Conservation (phyloP, 2,329 filamentous ascomycete genomes). For the Lasiodiplodia sp. region DNA sequence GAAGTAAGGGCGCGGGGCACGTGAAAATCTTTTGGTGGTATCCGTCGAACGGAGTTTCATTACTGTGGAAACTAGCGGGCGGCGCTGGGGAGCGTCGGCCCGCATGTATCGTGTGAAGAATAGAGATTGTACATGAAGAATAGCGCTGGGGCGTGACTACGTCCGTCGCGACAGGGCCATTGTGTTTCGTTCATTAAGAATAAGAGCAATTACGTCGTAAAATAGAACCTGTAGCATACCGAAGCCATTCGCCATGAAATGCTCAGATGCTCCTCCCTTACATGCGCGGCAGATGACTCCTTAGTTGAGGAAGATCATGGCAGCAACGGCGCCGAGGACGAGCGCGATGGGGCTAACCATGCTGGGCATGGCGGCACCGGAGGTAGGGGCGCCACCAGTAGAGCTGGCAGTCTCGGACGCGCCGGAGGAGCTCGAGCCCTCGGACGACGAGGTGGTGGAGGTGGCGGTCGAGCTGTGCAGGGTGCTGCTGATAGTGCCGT, state of each 20-base stretch:
- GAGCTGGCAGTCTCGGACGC: conserved; percentile 33
- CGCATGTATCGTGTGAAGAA: neutral
- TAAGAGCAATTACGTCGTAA: conserved; percentile 15
- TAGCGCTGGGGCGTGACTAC: neutral
- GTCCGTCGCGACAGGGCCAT: neutral
- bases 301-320: conserved; percentile 51
- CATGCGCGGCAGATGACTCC: neutral
- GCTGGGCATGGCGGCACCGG: conserved; percentile 40
- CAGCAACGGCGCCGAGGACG: conserved; percentile 50
- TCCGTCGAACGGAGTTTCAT: conserved; percentile 1
- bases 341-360: conserved; percentile 48
- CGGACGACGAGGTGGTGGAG: conserved; percentile 35
- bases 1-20: neutral
- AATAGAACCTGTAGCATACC: conserved; percentile 13
- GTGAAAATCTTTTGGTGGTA: neutral
- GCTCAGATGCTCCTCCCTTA: conserved; percentile 4
- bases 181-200: conserved; percentile 6
- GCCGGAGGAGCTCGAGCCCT: conserved; percentile 33
- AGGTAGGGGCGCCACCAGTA: conserved; percentile 32
- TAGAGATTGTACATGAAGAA: conserved; percentile 21
- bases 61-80: conserved; percentile 3
- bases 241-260: conserved; percentile 28
- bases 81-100: neutral
- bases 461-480: conserved; percentile 40
- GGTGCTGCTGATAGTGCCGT: conserved; percentile 30